phyloP scores from a whole-genome alignment of 2,329 filamentous ascomycete genomes.

The Herpotrichia juniperi region DNA sequence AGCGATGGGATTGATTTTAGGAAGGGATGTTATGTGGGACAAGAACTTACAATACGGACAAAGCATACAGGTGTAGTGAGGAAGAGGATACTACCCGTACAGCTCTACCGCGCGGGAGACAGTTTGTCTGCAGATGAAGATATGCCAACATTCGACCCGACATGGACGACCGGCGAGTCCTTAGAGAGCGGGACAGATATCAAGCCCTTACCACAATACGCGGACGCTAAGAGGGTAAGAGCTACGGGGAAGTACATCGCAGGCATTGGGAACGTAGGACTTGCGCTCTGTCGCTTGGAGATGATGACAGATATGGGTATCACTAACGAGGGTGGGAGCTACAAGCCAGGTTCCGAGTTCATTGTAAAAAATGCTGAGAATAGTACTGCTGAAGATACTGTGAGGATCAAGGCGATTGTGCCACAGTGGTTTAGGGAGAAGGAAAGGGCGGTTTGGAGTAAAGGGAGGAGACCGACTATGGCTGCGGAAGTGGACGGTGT shows the following conservation, averaged over 20 bases:
- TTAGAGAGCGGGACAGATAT: conserved; percentile 59
- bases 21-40: conserved; percentile 96
- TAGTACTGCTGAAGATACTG: conserved; percentile 13
- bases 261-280: conserved; percentile 82
- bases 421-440: conserved; percentile 71
- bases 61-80: conserved; percentile 92
- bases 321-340: conserved; percentile 69
- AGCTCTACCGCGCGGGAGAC: conserved; percentile 63
- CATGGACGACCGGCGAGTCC: conserved; percentile 45
- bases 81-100: conserved; percentile 83
- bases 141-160: conserved; percentile 27
- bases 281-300: conserved; percentile 86
- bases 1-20: conserved; percentile 87
- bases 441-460: conserved; percentile 39
- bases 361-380: conserved; percentile 23
- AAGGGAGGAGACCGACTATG: conserved; percentile 6
- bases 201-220: conserved; percentile 55
- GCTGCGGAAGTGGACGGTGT: neutral
- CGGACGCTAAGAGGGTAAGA: conserved; percentile 57
- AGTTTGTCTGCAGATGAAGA: neutral
- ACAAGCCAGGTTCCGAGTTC: conserved; percentile 62
- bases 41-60: conserved; percentile 95
- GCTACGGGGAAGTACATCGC: conserved; percentile 81
- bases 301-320: conserved; percentile 84
- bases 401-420: conserved; percentile 68